phyloP scores from a whole-genome alignment of 148 eudicot genomes.

The Rheum nobile region DNA sequence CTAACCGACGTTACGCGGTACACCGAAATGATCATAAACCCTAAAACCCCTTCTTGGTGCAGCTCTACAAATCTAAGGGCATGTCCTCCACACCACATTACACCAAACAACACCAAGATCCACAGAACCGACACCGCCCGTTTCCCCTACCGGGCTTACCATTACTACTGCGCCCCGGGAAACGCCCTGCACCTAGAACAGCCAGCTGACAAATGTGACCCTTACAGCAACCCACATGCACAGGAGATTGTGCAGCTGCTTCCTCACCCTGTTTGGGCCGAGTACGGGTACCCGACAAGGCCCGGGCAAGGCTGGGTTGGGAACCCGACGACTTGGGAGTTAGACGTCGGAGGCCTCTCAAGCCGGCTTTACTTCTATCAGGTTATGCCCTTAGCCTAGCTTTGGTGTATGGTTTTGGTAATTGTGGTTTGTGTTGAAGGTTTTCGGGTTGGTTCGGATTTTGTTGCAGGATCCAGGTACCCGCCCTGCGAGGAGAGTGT shows the following conservation, averaged over 20 bases:
- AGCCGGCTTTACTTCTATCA: constrained; percentile 60
- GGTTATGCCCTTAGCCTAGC: background rate
- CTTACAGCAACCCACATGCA: constrained; percentile 77
- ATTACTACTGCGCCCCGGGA: constrained; percentile 70
- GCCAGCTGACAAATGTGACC: constrained; percentile 48
- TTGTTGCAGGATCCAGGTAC: constrained; percentile 60
- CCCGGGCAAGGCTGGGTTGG: constrained; percentile 80
- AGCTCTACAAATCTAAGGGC: constrained; percentile 28
- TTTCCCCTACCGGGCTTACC: constrained; percentile 72
- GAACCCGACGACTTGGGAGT: constrained; percentile 62
- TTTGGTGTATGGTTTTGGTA: background rate
- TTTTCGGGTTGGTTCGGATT: background rate
- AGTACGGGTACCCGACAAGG: constrained; percentile 67
- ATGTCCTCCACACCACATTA: constrained; percentile 76
- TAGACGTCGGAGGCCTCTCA: constrained; percentile 68
- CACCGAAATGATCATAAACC: constrained; percentile 81
- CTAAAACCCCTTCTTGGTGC: constrained; percentile 52
- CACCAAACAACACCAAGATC: constrained; percentile 50
- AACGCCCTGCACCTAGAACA: constrained; percentile 43
- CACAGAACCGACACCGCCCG: constrained; percentile 42
- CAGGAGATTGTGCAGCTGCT: constrained; percentile 73
- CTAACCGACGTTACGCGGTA: constrained; percentile 68
- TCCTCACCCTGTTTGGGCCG: constrained; percentile 70
- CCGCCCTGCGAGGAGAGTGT: constrained; percentile 54
- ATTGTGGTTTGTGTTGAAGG: background rate